phyloP scores from a whole-genome alignment of 495 filamentous ascomycete genomes.

The Penicillium waksmanii region DNA sequence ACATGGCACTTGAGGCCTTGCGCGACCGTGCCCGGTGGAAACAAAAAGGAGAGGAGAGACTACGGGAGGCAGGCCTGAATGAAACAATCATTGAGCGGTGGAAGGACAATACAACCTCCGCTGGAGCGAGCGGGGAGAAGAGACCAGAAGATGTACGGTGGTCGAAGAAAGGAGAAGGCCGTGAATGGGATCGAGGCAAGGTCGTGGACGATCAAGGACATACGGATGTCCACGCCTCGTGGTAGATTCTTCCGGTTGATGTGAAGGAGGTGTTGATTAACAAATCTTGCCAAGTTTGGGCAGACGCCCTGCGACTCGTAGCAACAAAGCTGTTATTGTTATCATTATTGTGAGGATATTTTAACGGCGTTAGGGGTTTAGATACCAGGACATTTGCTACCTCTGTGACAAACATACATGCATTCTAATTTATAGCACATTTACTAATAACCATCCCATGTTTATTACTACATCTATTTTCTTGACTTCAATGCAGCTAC shows the following conservation, averaged over 20 bases:
- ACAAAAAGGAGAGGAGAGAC: conserved; percentile 72
- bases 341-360: too few species aligned
- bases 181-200: conserved; percentile 93
- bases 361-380: too few species aligned
- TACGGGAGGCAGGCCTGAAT: conserved; percentile 78
- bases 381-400: too few species aligned
- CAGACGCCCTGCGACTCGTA: not conserved
- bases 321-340: too few species aligned
- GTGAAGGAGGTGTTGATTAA: not conserved
- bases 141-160: conserved; percentile 71
- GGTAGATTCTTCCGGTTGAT: conserved; percentile 30
- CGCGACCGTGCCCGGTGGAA: conserved; percentile 86
- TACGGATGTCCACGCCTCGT: conserved; percentile 54
- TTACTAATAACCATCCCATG: too few species aligned
- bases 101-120: conserved; percentile 62
- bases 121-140: conserved; percentile 48
- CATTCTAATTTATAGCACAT: too few species aligned
- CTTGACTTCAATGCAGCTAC: not conserved
- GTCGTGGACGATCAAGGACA: conserved; percentile 67
- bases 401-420: too few species aligned
- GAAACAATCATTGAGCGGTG: conserved; percentile 77
- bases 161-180: conserved; percentile 75
- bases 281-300: not conserved
- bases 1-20: conserved; percentile 76
- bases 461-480: not conserved